Evolutionary conservation across 2,329 filamentous ascomycete genomes (phyloP).

Genomic region (Fragosphaeria purpurea): DNA sequence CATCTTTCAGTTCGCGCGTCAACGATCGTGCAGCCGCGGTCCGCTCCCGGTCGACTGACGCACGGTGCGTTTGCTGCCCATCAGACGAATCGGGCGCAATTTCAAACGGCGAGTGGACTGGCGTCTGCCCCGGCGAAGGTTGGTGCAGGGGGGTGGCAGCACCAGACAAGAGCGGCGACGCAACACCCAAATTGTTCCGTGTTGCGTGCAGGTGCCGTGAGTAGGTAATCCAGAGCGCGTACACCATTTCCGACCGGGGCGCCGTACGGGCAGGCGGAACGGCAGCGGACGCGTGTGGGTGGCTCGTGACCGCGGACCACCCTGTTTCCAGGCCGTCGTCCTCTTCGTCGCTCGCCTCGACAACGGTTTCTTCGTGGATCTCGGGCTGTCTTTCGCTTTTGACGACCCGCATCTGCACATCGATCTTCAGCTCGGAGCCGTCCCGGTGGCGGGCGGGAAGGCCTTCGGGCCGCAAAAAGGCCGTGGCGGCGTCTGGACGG

Average conservation of each 20-base stretch:
- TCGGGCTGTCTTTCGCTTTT: conserved; percentile 67
- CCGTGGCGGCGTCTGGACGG: conserved; percentile 63
- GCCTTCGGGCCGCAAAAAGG: conserved; percentile 76
- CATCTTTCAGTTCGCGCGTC: conserved; percentile 47
- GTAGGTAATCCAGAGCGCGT: conserved; percentile 95
- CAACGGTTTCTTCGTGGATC: conserved; percentile 53
- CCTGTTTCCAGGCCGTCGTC: conserved; percentile 21
- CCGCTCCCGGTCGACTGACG: conserved; percentile 23
- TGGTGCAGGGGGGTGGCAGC: conserved; percentile 65
- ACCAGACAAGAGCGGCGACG: conserved; percentile 55
- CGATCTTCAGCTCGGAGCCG: conserved; percentile 83
- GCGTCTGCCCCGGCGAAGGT: conserved; percentile 65
- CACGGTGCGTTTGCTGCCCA: not conserved
- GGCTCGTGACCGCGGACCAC: conserved; percentile 1
- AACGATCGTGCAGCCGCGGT: conserved; percentile 36
- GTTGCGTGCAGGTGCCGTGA: conserved; percentile 81
- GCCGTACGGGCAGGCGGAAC: conserved; percentile 34
- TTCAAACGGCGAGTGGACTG: conserved; percentile 46
- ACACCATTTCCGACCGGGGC: conserved; percentile 66
- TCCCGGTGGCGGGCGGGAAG: conserved; percentile 81
- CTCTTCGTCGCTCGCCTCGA: conserved; percentile 49
- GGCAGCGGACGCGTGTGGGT: conserved; percentile 19
- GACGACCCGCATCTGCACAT: conserved; percentile 93
- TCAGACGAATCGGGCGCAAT: conserved; percentile 36
- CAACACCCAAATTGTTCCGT: conserved; percentile 46